Percentiles rank a stretch among this genome's conserved stretches.
Evolutionary conservation across 257 asterid species (phyloP).

Genomic region (Verbascum thapsus): DNA sequence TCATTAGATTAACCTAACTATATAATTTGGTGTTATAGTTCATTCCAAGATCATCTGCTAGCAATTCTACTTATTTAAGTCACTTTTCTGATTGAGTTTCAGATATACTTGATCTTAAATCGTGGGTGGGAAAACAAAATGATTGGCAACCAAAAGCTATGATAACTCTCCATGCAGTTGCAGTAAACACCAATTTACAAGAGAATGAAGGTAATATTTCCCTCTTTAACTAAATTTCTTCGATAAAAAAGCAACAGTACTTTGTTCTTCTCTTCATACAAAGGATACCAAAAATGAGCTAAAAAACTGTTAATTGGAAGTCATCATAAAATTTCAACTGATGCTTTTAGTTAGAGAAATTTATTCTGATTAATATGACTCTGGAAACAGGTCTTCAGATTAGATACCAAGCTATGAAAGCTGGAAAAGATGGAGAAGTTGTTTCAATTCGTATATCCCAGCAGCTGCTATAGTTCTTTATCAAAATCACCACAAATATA

Average conservation of each 20-base stretch:
- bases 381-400: slow-evolving; percentile 69
- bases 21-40: neutral
- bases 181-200: slow-evolving; percentile 86
- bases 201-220: slow-evolving; percentile 74
- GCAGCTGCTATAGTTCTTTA: slow-evolving; percentile 62
- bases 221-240: neutral
- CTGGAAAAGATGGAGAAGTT: slow-evolving; percentile 79
- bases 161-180: slow-evolving; percentile 75
- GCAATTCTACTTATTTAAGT: neutral
- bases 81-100: slow-evolving; percentile 31
- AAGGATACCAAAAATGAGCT: neutral
- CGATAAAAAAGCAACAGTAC: neutral
- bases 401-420: slow-evolving; percentile 74
- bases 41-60: neutral
- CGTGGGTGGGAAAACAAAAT: slow-evolving; percentile 72
- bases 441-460: slow-evolving; percentile 84
- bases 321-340: no score
- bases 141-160: slow-evolving; percentile 94
- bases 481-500: slow-evolving; percentile 16
- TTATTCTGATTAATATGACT: slow-evolving; percentile 21
- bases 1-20: slow-evolving; percentile 1
- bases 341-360: no score
- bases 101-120: slow-evolving; percentile 71
- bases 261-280: slow-evolving; percentile 9
- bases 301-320: neutral